Percentiles rank a stretch among this genome's conserved stretches.
phyloP scores from a whole-genome alignment of 768 basidiomycete genomes.

The Auriscalpium microsporum region DNA sequence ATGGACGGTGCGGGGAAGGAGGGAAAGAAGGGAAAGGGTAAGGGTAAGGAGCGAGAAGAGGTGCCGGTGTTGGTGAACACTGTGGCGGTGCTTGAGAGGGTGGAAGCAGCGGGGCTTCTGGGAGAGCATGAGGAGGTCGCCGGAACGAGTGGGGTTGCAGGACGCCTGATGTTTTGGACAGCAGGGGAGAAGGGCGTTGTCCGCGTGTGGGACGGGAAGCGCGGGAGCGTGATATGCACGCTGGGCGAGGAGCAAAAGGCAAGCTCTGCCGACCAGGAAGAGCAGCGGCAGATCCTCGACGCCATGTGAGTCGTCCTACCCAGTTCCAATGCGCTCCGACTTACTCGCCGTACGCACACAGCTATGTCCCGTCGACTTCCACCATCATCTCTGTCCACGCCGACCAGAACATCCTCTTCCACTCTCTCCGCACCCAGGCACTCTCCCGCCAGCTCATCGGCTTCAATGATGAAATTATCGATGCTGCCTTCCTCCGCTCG shows the following conservation, averaged over 20 bases:
- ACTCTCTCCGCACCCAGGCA: constrained; percentile 61
- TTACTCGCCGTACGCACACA: constrained; percentile 21
- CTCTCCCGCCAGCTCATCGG: constrained; percentile 82
- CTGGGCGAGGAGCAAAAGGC: constrained; percentile 43
- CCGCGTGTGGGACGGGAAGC: constrained; percentile 74
- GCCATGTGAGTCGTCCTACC: constrained; percentile 52
- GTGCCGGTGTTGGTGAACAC: constrained; percentile 65
- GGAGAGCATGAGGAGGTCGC: constrained; percentile 40
- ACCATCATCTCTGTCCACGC: constrained; percentile 80
- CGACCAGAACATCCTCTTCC: constrained; percentile 94
- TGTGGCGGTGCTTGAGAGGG: constrained; percentile 73
- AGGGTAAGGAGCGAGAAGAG: constrained; percentile 39
- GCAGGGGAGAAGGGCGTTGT: constrained; percentile 87
- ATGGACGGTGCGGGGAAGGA: constrained; percentile 28
- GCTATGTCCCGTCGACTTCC: constrained; percentile 59
- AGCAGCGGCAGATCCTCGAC: constrained; percentile 76
- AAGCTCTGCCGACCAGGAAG: constrained; percentile 53
- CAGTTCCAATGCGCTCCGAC: constrained; percentile 1
- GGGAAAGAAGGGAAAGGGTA: constrained; percentile 30
- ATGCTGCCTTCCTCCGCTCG: constrained; percentile 66
- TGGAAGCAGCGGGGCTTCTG: constrained; percentile 79
- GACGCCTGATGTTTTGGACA: constrained; percentile 65
- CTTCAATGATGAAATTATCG: constrained; percentile 97
- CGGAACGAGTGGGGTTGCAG: constrained; percentile 31
- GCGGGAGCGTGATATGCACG: constrained; percentile 54